A percentile compares a stretch with the other conserved stretches of the same genome.
These are phyloP conservation scores for Saccharomycodes ludwigii DNA, from an alignment of 805 yeast species.

Conservation along the genomic window DNA sequence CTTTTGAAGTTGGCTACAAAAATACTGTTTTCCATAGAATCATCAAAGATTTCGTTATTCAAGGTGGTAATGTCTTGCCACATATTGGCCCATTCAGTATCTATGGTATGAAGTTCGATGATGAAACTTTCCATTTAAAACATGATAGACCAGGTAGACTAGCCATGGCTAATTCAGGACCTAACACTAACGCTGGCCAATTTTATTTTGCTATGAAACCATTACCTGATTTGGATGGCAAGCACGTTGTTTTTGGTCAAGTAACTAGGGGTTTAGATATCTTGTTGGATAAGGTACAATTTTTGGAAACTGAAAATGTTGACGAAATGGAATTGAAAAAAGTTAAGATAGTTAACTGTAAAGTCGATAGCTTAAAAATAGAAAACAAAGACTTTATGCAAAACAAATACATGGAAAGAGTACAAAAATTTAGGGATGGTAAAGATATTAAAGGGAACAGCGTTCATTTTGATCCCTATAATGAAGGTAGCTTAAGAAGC, in stretches of 20 bases:
- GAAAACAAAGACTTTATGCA: conserved; percentile 12
- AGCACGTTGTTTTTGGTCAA: conserved; percentile 72
- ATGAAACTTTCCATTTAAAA: conserved; percentile 61
- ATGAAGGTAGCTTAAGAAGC: too few relatives aligned
- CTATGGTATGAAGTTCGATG: conserved; percentile 60
- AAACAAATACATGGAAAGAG: conserved; percentile 12
- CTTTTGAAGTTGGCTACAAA: conserved; percentile 31
- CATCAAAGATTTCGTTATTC: conserved; percentile 63
- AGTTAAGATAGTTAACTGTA: conserved; percentile 27
- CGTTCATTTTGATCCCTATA: conserved; percentile 4
- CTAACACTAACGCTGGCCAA: conserved; percentile 56
- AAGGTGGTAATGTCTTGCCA: conserved; percentile 76
- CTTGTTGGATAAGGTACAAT: conserved; percentile 48
- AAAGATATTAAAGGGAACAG: conserved; percentile 7
- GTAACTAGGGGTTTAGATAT: conserved; percentile 51
- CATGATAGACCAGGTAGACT: conserved; percentile 60
- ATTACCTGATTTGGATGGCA: conserved; percentile 38
- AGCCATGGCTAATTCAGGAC: conserved; percentile 65
- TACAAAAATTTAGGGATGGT: conserved; percentile 19
- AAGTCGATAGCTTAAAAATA: conserved; percentile 19
- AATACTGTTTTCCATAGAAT: conserved; percentile 63
- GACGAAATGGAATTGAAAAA: conserved; percentile 32
- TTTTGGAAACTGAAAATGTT: conserved; percentile 31
- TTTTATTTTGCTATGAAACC: conserved; percentile 54
- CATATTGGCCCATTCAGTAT: conserved; percentile 76